These are phyloP conservation scores for Cryphonectria radicalis DNA, from an alignment of 2,329 filamentous ascomycete genomes.

Conservation along the genomic window DNA sequence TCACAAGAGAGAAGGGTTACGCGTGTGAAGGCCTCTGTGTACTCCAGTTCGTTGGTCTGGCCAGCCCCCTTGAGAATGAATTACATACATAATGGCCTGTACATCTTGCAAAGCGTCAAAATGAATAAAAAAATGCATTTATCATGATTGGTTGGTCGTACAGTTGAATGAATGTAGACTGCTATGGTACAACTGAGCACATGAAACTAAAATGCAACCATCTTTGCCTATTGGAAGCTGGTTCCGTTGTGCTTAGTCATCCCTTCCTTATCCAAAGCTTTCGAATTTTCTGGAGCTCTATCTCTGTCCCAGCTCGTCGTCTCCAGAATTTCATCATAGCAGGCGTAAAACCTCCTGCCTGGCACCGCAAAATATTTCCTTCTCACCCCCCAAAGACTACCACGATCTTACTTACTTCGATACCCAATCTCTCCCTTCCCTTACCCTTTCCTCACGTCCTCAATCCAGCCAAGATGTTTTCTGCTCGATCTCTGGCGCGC, in stretches of 20 bases:
- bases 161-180: too few species aligned
- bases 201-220: not conserved
- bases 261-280: not conserved
- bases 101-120: too few species aligned
- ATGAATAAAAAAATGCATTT: too few species aligned
- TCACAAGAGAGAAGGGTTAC: not conserved
- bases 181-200: too few species aligned
- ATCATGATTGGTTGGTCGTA: too few species aligned
- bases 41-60: too few species aligned
- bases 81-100: too few species aligned
- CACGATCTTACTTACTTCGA: constrained; percentile 32
- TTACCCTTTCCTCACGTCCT: constrained; percentile 17
- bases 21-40: not conserved
- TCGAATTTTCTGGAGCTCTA: constrained; percentile 14
- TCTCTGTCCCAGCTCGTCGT: not conserved
- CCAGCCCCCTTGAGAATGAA: too few species aligned
- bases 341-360: constrained; percentile 9
- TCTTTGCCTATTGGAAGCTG: not conserved
- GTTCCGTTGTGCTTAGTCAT: constrained; percentile 3
- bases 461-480: constrained; percentile 62
- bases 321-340: constrained; percentile 19
- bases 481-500: constrained; percentile 67
- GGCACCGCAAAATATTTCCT: constrained; percentile 19
- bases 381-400: not conserved
- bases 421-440: constrained; percentile 30